Evolutionary conservation across 31 red algal genomes (phyloP), one percentile per base, ranked within the genome.

Genomic region (Asparagopsis taxiformis): DNA sequence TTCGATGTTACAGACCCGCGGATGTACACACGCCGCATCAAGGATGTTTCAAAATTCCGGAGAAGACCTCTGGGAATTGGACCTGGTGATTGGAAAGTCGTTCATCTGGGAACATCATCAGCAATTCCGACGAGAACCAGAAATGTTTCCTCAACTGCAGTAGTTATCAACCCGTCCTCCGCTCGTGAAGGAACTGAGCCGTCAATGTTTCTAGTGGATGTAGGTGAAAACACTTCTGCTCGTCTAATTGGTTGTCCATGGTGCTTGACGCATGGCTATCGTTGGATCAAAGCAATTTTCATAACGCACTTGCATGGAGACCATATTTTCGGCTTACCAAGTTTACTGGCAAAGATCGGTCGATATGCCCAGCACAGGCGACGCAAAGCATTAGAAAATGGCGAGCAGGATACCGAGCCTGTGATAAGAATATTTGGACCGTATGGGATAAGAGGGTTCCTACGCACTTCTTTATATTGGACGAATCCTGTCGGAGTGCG

Each of bases 271-370:
- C 71, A 86, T 38, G 82, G 63, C 30, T 81, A 89, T 79, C 78
- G 75, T 16, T 88, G 83, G 72, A 71, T 97, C 30, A 53, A 67
- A 50, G 68, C 68, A 17, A 92, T 97, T 49, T 97, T 88, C 68
- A 91, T 97, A 21, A 97, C 93, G 11, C 93, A 97, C 59, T 50
- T 97, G n/a, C 93, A 97, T 69, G 93, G 93, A 5, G 93, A 97
- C 55, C 93, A 97, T 53, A 69, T 91, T 24, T 97, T 82, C 64
- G 93, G 93, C 33, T 59, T 97, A 26, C 80, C 93, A 5, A 61
- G 51, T 16, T 37, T 97, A 43, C 61, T 94, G 56, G 24, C 48
- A 30, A 62, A 32, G 20, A 82, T 88, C 31, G 91, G 91, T 1
- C 32, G 57, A 43, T 86, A 80, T 51, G 80, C 83, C 16, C 67